Percentiles rank a stretch among this genome's conserved stretches.
These are phyloP conservation scores for Striga hermonthica DNA, from an alignment of 305 asterid species.

Conservation along the genomic window DNA sequence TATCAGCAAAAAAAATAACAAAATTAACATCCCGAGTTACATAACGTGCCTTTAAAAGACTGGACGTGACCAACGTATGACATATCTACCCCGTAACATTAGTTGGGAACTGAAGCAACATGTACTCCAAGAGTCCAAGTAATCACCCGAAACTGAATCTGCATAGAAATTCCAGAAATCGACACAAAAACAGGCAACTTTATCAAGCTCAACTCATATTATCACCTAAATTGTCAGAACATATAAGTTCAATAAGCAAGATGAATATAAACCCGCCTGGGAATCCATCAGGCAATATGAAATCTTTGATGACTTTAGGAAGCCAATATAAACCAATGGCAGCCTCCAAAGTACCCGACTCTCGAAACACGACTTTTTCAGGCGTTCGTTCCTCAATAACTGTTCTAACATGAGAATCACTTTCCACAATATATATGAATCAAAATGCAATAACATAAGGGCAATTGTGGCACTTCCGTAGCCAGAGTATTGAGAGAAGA, in stretches of 20 bases:
- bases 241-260: slow-evolving; percentile 16
- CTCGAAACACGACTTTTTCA: slow-evolving; percentile 31
- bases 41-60: slow-evolving; percentile 87
- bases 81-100: slow-evolving; percentile 98
- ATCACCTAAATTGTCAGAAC: slow-evolving; percentile 6
- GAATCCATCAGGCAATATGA: slow-evolving; percentile 79
- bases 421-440: slow-evolving; percentile 62
- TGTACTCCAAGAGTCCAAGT: slow-evolving; percentile 85
- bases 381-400: slow-evolving; percentile 48
- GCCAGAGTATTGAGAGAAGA: too few species aligned
- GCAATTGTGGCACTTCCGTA: not conserved
- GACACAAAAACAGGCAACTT: too few species aligned
- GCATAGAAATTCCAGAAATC: not conserved
- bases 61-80: slow-evolving; percentile 86
- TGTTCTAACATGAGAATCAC: slow-evolving; percentile 51
- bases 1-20: too few species aligned
- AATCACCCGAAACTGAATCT: slow-evolving; percentile 92
- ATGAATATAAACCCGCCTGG: slow-evolving; percentile 54
- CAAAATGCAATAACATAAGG: slow-evolving; percentile 17
- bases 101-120: slow-evolving; percentile 91
- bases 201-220: too few species aligned
- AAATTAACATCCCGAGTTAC: slow-evolving; percentile 39
- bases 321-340: slow-evolving; percentile 53
- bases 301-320: slow-evolving; percentile 62
- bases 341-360: slow-evolving; percentile 26